These are phyloP conservation scores for Cryphonectria parasitica DNA, from an alignment of 2,329 filamentous ascomycete genomes.

Conservation along the genomic window DNA sequence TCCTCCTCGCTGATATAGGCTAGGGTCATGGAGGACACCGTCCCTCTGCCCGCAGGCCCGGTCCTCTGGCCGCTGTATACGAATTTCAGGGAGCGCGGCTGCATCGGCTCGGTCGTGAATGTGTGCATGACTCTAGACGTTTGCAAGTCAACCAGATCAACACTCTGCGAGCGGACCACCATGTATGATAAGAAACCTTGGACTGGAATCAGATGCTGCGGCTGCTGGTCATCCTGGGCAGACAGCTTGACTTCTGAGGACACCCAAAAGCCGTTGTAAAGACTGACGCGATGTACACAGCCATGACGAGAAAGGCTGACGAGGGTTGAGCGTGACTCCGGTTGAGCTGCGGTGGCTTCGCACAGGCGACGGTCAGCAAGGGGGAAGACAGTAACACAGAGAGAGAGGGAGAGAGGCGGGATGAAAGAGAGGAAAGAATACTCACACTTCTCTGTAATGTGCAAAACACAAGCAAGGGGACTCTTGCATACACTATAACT, in stretches of 20 bases:
- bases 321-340: conserved; percentile 39
- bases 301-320: conserved; percentile 55
- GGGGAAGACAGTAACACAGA: neutral
- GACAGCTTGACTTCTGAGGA: conserved; percentile 50
- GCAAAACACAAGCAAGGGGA: conserved; percentile 54
- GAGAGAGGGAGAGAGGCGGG: neutral
- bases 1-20: conserved; percentile 64
- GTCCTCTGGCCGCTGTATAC: conserved; percentile 57
- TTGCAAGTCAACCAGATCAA: conserved; percentile 65
- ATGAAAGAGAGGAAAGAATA: conserved; percentile 6
- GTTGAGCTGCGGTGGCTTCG: conserved; percentile 32
- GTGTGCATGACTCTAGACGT: conserved; percentile 62
- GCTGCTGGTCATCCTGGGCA: conserved; percentile 46
- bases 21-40: conserved; percentile 66
- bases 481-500: conserved; percentile 57
- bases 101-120: conserved; percentile 62
- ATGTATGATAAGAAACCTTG: conserved; percentile 64
- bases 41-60: conserved; percentile 58
- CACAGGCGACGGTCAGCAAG: neutral
- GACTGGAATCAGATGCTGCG: conserved; percentile 62
- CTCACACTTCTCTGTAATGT: conserved; percentile 51
- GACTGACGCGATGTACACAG: conserved; percentile 53
- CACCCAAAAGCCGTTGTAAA: conserved; percentile 51
- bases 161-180: conserved; percentile 58
- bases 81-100: conserved; percentile 62